Percentiles rank a stretch among this genome's conserved stretches.
Conservation (phyloP, 139 green algal species). For the Chlorella sorokiniana region DNA sequence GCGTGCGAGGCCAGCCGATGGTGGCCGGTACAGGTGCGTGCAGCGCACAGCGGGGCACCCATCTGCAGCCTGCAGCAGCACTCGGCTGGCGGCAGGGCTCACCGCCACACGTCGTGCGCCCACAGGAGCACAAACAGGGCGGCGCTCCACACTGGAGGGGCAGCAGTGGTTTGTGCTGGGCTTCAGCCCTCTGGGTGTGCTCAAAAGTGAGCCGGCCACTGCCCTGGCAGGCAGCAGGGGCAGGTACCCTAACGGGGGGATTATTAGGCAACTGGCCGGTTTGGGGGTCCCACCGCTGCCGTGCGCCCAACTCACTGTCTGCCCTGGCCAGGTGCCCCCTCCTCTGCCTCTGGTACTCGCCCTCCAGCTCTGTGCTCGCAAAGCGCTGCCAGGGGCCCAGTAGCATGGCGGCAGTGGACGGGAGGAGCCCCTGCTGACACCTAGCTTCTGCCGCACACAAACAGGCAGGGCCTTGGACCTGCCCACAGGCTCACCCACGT, state of each 20-base stretch:
- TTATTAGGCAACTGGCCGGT: not conserved
- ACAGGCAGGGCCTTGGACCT: not conserved
- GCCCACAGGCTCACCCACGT: no score
- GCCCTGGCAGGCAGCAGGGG: no score
- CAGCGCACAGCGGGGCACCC: no score
- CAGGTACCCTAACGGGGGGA: no score
- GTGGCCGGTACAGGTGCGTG: no score
- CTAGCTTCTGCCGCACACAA: not conserved
- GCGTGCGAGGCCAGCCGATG: not conserved
- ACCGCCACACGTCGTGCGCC: not conserved
- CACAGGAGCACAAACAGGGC: not conserved
- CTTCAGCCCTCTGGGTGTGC: not conserved
- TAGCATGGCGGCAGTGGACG: not conserved
- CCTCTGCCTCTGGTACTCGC: not conserved
- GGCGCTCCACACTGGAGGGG: not conserved
- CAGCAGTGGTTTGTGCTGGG: not conserved
- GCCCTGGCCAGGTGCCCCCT: not conserved
- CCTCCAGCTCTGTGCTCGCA: not conserved
- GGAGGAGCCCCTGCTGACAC: not conserved
- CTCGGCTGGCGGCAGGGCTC: not conserved
- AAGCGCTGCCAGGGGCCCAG: not conserved
- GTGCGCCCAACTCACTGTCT: conserved; percentile 3
- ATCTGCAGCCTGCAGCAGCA: not conserved
- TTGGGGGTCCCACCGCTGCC: no score
- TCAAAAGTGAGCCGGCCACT: not conserved